Evolutionary conservation across 371 early-diverging fungal genomes (phyloP).

Genomic region (Mucor irregularis): DNA sequence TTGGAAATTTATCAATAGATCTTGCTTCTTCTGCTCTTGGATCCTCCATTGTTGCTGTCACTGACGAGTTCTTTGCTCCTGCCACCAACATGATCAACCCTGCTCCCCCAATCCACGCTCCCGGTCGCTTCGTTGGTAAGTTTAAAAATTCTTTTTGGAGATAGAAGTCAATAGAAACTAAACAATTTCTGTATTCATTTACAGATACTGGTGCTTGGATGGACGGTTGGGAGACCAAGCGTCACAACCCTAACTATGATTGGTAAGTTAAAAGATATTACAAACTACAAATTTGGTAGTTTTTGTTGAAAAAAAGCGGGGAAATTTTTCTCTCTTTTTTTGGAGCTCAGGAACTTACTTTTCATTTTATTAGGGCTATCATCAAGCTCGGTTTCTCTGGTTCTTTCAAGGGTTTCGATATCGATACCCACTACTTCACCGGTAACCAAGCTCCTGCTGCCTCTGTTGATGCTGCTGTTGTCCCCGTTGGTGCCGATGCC

Average conservation of each 20-base stretch:
- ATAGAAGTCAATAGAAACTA: too few species aligned
- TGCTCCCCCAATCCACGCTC: constrained; percentile 67
- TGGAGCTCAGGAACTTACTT: constrained; percentile 1
- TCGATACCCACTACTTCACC: constrained; percentile 86
- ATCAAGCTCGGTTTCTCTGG: constrained; percentile 87
- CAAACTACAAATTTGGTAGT: too few species aligned
- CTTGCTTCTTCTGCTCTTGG: constrained; percentile 76
- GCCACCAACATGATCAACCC: constrained; percentile 79
- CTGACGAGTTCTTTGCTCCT: constrained; percentile 89
- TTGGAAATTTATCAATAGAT: constrained; percentile 42
- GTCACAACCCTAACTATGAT: constrained; percentile 81
- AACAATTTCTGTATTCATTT: neutral
- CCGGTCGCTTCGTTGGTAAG: constrained; percentile 59
- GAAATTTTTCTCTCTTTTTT: neutral
- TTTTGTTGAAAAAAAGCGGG: neutral
- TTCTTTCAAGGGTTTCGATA: constrained; percentile 79
- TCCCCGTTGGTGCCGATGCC: constrained; percentile 42
- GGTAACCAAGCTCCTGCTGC: constrained; percentile 85
- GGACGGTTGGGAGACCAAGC: constrained; percentile 92
- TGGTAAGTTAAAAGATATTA: constrained; percentile 53
- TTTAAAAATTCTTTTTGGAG: neutral
- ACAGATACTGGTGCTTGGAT: constrained; percentile 74
- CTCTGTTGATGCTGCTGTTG: constrained; percentile 71
- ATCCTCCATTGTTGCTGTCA: constrained; percentile 71
- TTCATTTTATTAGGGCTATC: constrained; percentile 50